Evolutionary conservation across 768 basidiomycete species (phyloP), one percentile per base, ranked within the genome.

Genomic region (Russula sp.): DNA sequence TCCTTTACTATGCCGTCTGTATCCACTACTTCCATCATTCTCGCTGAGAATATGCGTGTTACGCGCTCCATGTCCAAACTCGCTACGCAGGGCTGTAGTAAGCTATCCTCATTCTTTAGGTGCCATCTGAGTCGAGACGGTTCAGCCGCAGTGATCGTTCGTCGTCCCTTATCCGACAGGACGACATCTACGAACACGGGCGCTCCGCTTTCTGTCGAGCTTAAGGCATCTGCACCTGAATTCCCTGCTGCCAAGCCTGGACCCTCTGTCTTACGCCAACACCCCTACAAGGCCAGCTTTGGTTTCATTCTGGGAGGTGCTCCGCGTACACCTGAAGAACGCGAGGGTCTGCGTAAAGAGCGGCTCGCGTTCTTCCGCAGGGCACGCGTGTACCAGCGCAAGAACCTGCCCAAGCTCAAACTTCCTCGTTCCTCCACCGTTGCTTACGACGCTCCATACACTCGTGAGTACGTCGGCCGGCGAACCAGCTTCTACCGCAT

Each of bases 361-460:
- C 62, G 62, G 29, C 56, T 63, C 38, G 62, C 62, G 9, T 63
- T 63, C 47, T 43, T 38, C 25, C 35, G 62, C 46, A 58, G 52
- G 52, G 46, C 8, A 6, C 35, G 57, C 8, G 52, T 32, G 1
- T 49, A 14, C 39, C 42, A 34, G 20, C 43, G 29, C 34, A 48
- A 53, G 20, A n/a, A 41, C 46, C 34, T 36, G 22, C 61, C 61
- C 38, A 48, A 47, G 22, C 5, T 59, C 39, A 45, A 36, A 35
- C 20, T 63, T 41, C 51, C 8, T 18, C 11, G 6, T 36, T 38
- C 20, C 18, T 29, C 57, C 22, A 16, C 41, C 39, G 7, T 38
- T 16, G 14, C 29, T 2, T 25, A 8, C 32, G 14, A 11, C 20
- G 18, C 36, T 3, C 29, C 8, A 25, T 58, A 53, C 61, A 46